Conservation (phyloP, 2,329 filamentous ascomycete genomes). For the Cercospora berteroae region DNA sequence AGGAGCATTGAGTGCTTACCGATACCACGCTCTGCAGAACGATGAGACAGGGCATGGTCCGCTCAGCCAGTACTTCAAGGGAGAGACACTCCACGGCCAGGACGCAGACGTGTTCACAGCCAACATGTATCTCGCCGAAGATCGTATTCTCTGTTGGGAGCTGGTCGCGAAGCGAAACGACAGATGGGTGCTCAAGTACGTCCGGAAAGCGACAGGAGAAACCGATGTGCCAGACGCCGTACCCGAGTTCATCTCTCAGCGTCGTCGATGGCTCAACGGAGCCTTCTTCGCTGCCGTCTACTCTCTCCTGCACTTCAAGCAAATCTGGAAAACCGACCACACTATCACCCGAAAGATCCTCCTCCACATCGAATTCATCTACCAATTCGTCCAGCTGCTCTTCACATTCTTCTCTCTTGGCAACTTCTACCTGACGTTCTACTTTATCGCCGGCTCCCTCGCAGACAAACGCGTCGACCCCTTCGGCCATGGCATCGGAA, state of each 20-base stretch:
- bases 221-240: constrained; percentile 95
- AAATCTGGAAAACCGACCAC: constrained; percentile 92
- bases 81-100: constrained; percentile 91
- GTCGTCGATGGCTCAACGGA: constrained; percentile 94
- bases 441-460: constrained; percentile 91
- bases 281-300: constrained; percentile 99
- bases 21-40: constrained; percentile 94
- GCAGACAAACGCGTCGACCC: constrained; percentile 78
- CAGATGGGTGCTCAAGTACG: constrained; percentile 96
- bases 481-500: constrained; percentile 82
- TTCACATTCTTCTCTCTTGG: constrained; percentile 97
- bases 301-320: constrained; percentile 89
- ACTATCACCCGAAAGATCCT: constrained; percentile 84
- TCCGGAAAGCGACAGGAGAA: constrained; percentile 93
- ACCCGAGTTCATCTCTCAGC: constrained; percentile 95
- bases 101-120: constrained; percentile 97
- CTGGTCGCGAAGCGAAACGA: constrained; percentile 91
- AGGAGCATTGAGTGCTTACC: constrained; percentile 89
- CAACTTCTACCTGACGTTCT: constrained; percentile 99
- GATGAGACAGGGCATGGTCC: constrained; percentile 94
- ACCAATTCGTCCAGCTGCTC: constrained; percentile 85
- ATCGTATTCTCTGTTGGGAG: constrained; percentile 91
- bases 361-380: constrained; percentile 91
- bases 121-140: constrained; percentile 91
- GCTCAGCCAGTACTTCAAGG: constrained; percentile 98